Evolutionary conservation across 768 basidiomycete species (phyloP).

Genomic region (Trametes punicea): DNA sequence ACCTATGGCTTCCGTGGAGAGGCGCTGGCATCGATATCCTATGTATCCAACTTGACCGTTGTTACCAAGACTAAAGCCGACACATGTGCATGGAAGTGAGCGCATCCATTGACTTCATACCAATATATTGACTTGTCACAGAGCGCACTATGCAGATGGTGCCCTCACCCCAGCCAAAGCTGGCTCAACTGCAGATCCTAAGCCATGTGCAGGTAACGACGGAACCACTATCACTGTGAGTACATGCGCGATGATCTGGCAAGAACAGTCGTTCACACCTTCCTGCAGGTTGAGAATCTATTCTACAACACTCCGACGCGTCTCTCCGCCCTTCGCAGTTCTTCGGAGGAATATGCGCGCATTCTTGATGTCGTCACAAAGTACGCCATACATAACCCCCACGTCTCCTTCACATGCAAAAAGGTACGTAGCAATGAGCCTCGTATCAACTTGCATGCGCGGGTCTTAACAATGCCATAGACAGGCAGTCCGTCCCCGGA

Average conservation of each 20-base stretch:
- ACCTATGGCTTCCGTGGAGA: constrained; percentile 98
- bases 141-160: constrained; percentile 83
- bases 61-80: constrained; percentile 86
- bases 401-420: constrained; percentile 85
- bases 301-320: constrained; percentile 93
- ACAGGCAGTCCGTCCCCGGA: constrained; percentile 73
- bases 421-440: constrained; percentile 50
- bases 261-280: background rate
- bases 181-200: constrained; percentile 71
- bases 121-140: constrained; percentile 28
- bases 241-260: constrained; percentile 6
- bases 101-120: background rate
- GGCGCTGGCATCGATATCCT: constrained; percentile 93
- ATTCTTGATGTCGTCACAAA: constrained; percentile 90
- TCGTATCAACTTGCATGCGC: background rate
- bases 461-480: constrained; percentile 36
- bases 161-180: constrained; percentile 64
- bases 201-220: constrained; percentile 90
- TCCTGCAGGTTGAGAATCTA: constrained; percentile 80
- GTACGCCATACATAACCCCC: constrained; percentile 92
- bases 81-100: constrained; percentile 91
- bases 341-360: constrained; percentile 88
- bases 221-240: constrained; percentile 85
- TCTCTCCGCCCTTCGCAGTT: constrained; percentile 75
- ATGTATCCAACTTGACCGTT: constrained; percentile 85